Base-by-base conservation (phyloP, 768 basidiomycete species). In the Termitomyces sp. region DNA sequence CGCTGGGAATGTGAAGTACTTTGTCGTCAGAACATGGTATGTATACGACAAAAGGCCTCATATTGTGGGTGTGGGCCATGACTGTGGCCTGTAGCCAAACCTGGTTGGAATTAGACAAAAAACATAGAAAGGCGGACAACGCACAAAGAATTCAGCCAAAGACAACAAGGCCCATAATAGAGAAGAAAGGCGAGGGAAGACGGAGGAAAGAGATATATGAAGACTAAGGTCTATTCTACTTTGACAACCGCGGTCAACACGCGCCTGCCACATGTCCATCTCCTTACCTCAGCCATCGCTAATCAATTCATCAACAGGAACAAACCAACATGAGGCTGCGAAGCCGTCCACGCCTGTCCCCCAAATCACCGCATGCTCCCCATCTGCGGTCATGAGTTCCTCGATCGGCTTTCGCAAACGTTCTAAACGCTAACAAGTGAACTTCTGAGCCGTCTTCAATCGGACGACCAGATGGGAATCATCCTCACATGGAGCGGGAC, bases 191-290 rank as follows among this genome's bases (percentile, higher is more conserved):
- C 18, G 57, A 58, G 51, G 55, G 52, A 46, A 56, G 47, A 30
- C 49, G 60, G 52, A 58, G 57, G 55, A 45, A 44, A 45, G 51
- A 58, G 57, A 56, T 34, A 55, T 58, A 61, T 61, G 56, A 61
- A 53, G 24, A 54, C 57, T 60, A 60, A 27, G 27, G 27, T 27
- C 2, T 63, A 61, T 58, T 58, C 54, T 46, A 58, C 58, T 59
- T 60, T 61, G 54, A 62, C 57, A 60, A 59, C 36, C 65, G 47
- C 31, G 60, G 59, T 52, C 51, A 60, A 59, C 65, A 66, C 64
- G 64, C 60, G 51, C 60, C 22, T 63, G 66, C 66, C 66, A 67
- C 66, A 67, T 67, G 64, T 65, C 61, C 36, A 54, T 48, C 50
- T 59, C 55, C 46, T 65, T 65, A 66, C 58, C 49, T 65, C 55